Base-by-base conservation (phyloP, 1,284 basidiomycete genomes). In the Termitomyces sp. region DNA sequence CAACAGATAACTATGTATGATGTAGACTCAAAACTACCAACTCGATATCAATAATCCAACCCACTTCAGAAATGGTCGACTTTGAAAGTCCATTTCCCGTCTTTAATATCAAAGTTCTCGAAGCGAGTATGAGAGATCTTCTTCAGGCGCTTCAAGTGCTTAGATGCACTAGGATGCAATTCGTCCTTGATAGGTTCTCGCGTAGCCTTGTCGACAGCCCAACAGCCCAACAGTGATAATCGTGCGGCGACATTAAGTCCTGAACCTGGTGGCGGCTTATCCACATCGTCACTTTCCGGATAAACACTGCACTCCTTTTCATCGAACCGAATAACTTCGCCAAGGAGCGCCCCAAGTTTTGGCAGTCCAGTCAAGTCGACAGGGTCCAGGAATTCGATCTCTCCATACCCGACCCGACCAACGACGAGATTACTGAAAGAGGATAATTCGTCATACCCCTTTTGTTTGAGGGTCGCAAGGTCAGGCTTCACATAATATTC, bases 291-390 rank as follows among this genome's bases (percentile, higher is more conserved):
- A 54, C 83, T 85, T 60, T 97, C 93, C 2, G 94, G 94, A 70
- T 99, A 99, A 48, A 99, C 94, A 54, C 84, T 87, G 64, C 92
- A 91, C 69, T 97, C 92, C 74, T 92, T 91, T 68, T 93, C 87
- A 56, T 94, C 90, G 67, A 99, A 94, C 50, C 88, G 81, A 39
- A 99, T 84, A 58, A 94, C 80, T 54, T 87, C 84, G n/a, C 95
- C 97, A 5, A 94, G 78, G 31, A 99, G 80, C 53, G 88, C 86
- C 24, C 84, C 81, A 43, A 99, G 81, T 64, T 88, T 89, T 17
- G 85, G 76, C 49, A 98, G 76, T 21, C 87, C 86, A 17, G 94
- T 98, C 54, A 99, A 81, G 68, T 99, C 94, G 54, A 99, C 96
- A 0, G 92, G 85, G 57, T 94, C 87, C 44, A 94, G 75, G 80